These are phyloP conservation scores for Arachnopeziza araneosa DNA, from an alignment of 2,329 filamentous ascomycete genomes.

Conservation along the genomic window DNA sequence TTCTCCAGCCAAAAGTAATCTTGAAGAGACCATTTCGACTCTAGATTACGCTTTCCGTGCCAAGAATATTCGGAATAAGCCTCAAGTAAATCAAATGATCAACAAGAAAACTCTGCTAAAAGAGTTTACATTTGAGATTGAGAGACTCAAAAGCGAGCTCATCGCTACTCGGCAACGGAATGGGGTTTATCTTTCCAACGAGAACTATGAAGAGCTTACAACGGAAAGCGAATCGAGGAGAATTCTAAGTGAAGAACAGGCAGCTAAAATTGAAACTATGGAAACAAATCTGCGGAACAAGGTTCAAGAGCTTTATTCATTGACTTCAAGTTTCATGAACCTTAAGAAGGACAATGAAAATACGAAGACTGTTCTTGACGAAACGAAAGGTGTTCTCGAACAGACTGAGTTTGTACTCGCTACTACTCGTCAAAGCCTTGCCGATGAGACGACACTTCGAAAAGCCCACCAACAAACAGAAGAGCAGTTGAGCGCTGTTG, in stretches of 20 bases:
- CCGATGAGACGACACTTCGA: constrained; percentile 72
- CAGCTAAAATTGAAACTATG: constrained; percentile 85
- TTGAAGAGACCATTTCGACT: constrained; percentile 97
- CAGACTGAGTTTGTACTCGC: constrained; percentile 82
- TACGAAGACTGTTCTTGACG: constrained; percentile 65
- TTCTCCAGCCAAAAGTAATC: constrained; percentile 87
- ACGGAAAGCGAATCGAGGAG: constrained; percentile 87
- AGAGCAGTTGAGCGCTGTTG: constrained; percentile 65
- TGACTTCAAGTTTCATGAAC: constrained; percentile 82
- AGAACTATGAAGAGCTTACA: constrained; percentile 85
- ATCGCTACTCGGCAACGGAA: constrained; percentile 91
- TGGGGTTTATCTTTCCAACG: constrained; percentile 87
- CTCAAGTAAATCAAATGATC: constrained; percentile 85
- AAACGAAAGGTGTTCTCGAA: constrained; percentile 75
- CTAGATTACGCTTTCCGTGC: constrained; percentile 96
- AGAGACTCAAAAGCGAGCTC: constrained; percentile 88
- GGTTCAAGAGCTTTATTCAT: constrained; percentile 80
- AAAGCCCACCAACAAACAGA: constrained; percentile 86
- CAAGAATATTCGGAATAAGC: constrained; percentile 98
- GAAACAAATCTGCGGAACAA: constrained; percentile 89
- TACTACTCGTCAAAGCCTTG: constrained; percentile 68
- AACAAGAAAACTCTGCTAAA: constrained; percentile 88
- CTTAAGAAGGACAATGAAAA: constrained; percentile 87
- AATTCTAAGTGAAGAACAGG: constrained; percentile 88
- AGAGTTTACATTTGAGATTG: constrained; percentile 89